Base-by-base conservation (phyloP, 441 rosid genomes). In the Pelargonium fulgidum region DNA sequence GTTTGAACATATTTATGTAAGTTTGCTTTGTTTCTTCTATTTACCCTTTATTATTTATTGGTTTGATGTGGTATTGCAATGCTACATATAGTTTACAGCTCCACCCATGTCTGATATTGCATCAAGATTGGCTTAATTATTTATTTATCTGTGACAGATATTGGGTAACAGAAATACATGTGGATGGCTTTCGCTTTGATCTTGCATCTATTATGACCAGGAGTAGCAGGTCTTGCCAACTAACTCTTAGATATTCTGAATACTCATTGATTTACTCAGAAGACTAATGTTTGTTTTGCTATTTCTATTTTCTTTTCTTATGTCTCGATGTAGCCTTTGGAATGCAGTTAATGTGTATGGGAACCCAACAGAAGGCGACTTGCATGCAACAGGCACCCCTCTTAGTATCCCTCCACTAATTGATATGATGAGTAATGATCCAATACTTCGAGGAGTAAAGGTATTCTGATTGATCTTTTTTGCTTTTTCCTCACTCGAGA, bases 161-260 rank as follows among this genome's bases (percentile, higher is more conserved):
- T 81, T 93, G 99, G 99, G 99, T 87, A 52, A 82, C 84, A 64
- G 99, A 93, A 81, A 88, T 93, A 93, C 99, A 93, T 74, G 96
- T 89, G 4, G 97, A 93, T 79, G 99, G 99, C 59, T 93, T 93
- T 80, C 99, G 99, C 78, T 93, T 91, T 83, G 97, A 93, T 80
- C 99, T 93, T 80, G 99, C 92, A 78, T 93, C 97, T 54, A 89
- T 91, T 70, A 85, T 93, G 96, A 91, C 99, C 69, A 87, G 99
- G 84, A 72, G 96, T 73, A 88, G 92, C 83, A 88, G 99, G 95
- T 89, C 68, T 45, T 41, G 54, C 54, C 52, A 58, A 70, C 66
- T 67, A 22, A 71, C 64, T 64, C 11, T 61, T 26, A 19, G 47
- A 67, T 39, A 62, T 39, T 11, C 42, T n/a, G 29, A 69, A 6